Evolutionary conservation across 176 grass and related monocot genomes (phyloP).

Genomic region (Carex kokanica): DNA sequence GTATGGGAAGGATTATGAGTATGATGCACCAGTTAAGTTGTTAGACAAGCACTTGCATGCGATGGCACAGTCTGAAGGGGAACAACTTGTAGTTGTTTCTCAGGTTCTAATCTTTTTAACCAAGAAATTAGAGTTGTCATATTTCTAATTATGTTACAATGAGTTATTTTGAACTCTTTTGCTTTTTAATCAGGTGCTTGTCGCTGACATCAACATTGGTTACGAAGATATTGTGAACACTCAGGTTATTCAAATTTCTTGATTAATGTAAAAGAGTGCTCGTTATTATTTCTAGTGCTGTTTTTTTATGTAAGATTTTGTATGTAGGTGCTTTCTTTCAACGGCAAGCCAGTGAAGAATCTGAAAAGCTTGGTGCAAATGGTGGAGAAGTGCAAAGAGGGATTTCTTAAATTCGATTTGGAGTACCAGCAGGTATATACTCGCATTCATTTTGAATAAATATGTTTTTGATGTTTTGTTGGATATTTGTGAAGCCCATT

Average conservation of each 20-base stretch:
- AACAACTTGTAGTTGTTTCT: constrained; percentile 87
- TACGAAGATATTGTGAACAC: constrained; percentile 95
- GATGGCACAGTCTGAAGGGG: constrained; percentile 80
- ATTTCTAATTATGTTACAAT: constrained; percentile 7
- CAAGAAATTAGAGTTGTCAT: neutral
- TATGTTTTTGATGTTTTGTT: neutral
- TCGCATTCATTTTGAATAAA: neutral
- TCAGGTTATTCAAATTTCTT: constrained; percentile 50
- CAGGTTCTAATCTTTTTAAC: constrained; percentile 51
- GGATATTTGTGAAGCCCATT: neutral
- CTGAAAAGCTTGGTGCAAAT: constrained; percentile 74
- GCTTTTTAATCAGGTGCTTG: constrained; percentile 62
- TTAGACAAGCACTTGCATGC: constrained; percentile 94
- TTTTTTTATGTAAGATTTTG: constrained; percentile 19
- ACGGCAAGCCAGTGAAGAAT: constrained; percentile 71
- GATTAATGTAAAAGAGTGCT: neutral
- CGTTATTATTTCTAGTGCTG: neutral
- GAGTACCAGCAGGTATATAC: constrained; percentile 80
- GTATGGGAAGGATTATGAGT: constrained; percentile 99
- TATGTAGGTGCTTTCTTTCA: constrained; percentile 77
- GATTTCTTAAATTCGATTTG: constrained; percentile 85
- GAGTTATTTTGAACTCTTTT: neutral
- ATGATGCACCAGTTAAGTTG: constrained; percentile 95
- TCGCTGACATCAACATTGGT: constrained; percentile 96
- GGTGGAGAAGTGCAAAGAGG: constrained; percentile 69